A percentile compares a stretch with the other conserved stretches of the same genome.
These are phyloP conservation scores for Candida pseudofarinosa DNA, from an alignment of 805 yeast species.

Conservation along the genomic window DNA sequence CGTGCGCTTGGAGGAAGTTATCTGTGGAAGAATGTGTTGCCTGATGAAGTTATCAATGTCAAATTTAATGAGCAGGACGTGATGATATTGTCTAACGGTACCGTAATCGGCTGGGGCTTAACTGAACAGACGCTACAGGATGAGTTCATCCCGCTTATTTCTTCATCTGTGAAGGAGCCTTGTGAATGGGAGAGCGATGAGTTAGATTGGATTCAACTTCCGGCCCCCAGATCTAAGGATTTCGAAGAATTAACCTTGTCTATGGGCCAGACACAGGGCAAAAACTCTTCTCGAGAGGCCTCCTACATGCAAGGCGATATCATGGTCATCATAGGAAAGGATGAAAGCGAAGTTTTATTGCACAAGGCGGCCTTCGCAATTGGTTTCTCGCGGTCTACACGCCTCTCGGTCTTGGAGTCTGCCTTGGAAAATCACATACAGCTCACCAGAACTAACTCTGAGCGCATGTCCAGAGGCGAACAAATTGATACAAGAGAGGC, in stretches of 20 bases:
- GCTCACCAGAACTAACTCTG: constrained; percentile 61
- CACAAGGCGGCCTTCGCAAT: constrained; percentile 88
- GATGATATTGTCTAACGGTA: constrained; percentile 70
- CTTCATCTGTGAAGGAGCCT: constrained; percentile 38
- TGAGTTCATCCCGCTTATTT: constrained; percentile 50
- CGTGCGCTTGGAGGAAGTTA: constrained; percentile 5
- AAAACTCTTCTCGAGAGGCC: constrained; percentile 15
- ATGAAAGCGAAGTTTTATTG: constrained; percentile 45
- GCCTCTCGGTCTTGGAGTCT: constrained; percentile 74
- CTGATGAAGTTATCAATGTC: constrained; percentile 65
- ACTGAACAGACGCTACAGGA: constrained; percentile 48
- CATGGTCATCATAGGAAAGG: constrained; percentile 56
- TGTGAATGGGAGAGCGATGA: constrained; percentile 73
- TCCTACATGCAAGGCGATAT: constrained; percentile 62
- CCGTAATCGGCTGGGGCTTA: constrained; percentile 82
- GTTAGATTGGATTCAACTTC: constrained; percentile 65
- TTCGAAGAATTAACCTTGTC: background rate
- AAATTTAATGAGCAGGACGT: constrained; percentile 45
- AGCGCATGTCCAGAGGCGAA: constrained; percentile 60
- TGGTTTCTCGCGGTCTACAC: constrained; percentile 82
- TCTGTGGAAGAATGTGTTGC: constrained; percentile 35
- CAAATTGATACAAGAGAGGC: constrained; percentile 42
- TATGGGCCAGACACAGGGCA: background rate
- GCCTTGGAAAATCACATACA: constrained; percentile 66
- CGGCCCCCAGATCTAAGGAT: background rate